Base-by-base conservation (phyloP, 2,329 filamentous ascomycete genomes). In the Cordyceps farinosa region DNA sequence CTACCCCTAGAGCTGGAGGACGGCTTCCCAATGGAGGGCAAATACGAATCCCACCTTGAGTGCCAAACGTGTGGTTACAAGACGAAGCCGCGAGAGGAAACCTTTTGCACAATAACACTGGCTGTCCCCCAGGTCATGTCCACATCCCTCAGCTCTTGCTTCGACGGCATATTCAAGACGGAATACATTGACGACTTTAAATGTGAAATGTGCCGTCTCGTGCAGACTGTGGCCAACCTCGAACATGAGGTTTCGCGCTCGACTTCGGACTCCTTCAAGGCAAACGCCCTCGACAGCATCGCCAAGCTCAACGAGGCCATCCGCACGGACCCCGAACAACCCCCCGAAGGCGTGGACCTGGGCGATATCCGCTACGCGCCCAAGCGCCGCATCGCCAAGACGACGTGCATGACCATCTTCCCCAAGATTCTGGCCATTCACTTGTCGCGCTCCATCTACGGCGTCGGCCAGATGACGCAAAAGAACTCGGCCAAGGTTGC, bases 171-270 rank as follows among this genome's bases (percentile, higher is more conserved):
- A 76, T 88, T 99, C 68, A 97, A 97, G 77, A 92, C 91, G 0
- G 95, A 99, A 75, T 90, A 92, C 73, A 97, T 99, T 67, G 94
- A 98, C 66, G 95, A 97, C 73, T 99, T 96, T 80, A 93, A 91
- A 69, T 99, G 95, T 78, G 95, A 97, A 70, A 90, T 88, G 76
- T 99, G 95, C 72, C 87, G 92, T 29, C 81, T 99, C n/a, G 77
- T 91, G 50, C 90, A 97, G 74, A 92, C 92, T 4, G 78, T 91
- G 60, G 80, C 87, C 36, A 76, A 83, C 57, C 84, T 91, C 66
- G 79, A 85, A 66, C 78, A 80, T 7, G 87, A 92, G 66, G 73
- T 89, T 40, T 75, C 79, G 40, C 83, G 78, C 62, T 80, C 84
- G 3, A 80, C 74, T 29, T 84, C 85, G 0, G 80, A 84, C 5